Evolutionary conservation across 2,329 filamentous ascomycete species (phyloP), one percentile per base, ranked within the genome.

Genomic region (Thelonectria blattea): DNA sequence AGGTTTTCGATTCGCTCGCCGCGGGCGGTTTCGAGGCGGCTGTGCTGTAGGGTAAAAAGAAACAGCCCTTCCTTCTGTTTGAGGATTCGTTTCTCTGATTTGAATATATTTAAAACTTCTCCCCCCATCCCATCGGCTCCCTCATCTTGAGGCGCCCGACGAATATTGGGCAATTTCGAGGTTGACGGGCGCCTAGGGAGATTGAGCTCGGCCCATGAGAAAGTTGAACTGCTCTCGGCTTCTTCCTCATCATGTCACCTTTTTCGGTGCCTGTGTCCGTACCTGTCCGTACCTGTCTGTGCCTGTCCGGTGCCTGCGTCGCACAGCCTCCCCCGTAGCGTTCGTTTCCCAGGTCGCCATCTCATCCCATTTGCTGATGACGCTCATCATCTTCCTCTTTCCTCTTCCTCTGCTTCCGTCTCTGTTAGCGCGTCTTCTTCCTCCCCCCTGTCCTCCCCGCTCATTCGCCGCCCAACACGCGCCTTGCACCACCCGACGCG

Each of bases 391-490:
- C 37, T 22, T 30, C 15, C 22, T 24, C 18, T 34, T 39, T 52
- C 43, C 27, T 50, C 49, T 27, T 42, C 8, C n/a, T 42, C n/a
- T 15, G 54, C 15, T 5, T 14, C 24, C 17, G n/a, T 39, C 30
- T 12, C 14, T 41, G 24, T 15, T 52, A 46, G 52, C 57, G 57
- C 57, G 58, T 56, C 10, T 18, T 41, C 34, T 22, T 24, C 52
- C 24, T 15, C 32, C 12, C 27, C 58, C 54, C 37, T 41, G 39
- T 41, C 45, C 27, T 7, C 2, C 30, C 42, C 48, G 63, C 64
- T 62, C 42, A 70, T 71, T 70, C 65, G 68, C 46, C 56, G 22
- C 18, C 7, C 47, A 56, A 47, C 64, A 70, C 68, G 68, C 68
- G 68, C 68, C 59, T 30, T 61, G 64, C 56, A 45, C 37, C 46